These are phyloP conservation scores for Bisporella sp. DNA, from an alignment of 2,329 filamentous ascomycete species.

Conservation along the genomic window DNA sequence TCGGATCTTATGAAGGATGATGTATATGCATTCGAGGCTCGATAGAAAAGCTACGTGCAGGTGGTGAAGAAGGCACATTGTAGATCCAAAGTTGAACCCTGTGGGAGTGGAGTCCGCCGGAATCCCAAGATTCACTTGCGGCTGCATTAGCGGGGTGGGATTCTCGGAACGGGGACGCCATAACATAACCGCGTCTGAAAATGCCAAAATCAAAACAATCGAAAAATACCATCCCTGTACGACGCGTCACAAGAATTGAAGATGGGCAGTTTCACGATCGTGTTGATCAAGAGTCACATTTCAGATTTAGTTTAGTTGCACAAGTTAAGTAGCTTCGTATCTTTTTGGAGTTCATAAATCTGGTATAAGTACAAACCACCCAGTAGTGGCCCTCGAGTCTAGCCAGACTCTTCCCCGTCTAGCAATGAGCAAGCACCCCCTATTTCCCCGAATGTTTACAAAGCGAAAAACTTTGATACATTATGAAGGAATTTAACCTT, in stretches of 20 bases:
- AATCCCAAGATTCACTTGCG: background rate
- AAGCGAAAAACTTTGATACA: constrained; percentile 1
- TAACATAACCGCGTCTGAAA: background rate
- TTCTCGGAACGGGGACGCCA: background rate
- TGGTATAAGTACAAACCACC: constrained; percentile 17
- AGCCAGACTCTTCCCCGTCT: background rate
- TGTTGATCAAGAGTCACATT: background rate
- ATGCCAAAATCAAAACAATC: no score
- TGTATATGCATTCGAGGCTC: no score
- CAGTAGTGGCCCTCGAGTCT: constrained; percentile 1
- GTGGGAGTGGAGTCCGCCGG: no score
- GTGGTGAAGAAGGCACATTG: no score
- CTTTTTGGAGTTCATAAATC: constrained; percentile 12
- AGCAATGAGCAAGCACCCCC: constrained; percentile 5
- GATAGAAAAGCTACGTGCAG: no score
- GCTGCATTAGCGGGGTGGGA: background rate
- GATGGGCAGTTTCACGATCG: background rate
- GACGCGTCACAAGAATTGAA: background rate
- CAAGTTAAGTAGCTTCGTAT: background rate
- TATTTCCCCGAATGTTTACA: constrained; percentile 3
- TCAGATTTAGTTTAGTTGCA: no score
- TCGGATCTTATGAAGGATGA: no score
- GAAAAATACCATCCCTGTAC: no score
- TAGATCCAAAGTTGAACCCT: no score
- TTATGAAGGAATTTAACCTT: no score